Percentiles rank a stretch among this genome's conserved stretches.
These are phyloP conservation scores for Amylocystis lapponica DNA, from an alignment of 768 basidiomycete species.

Conservation along the genomic window DNA sequence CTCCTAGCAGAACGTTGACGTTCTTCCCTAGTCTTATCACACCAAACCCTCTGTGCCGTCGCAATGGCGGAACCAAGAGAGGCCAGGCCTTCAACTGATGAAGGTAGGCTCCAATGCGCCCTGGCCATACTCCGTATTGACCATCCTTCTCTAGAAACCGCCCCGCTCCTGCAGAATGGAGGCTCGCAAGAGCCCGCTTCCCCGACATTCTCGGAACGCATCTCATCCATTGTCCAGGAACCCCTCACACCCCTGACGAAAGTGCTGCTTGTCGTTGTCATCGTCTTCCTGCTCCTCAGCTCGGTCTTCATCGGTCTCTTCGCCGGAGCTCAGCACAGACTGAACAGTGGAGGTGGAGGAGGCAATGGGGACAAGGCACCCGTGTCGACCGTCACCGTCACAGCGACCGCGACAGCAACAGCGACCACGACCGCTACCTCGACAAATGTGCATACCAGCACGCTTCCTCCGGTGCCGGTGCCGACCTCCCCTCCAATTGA, in stretches of 20 bases:
- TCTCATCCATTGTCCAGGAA: conserved; percentile 59
- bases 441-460: conserved; percentile 30
- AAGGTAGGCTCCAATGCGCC: conserved; percentile 35
- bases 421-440: conserved; percentile 33
- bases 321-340: conserved; percentile 79
- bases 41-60: conserved; percentile 14
- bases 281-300: conserved; percentile 75
- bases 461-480: conserved; percentile 40
- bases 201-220: conserved; percentile 37
- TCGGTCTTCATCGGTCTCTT: conserved; percentile 93
- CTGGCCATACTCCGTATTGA: conserved; percentile 3
- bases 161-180: conserved; percentile 54
- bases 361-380: conserved; percentile 32
- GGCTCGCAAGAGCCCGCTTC: conserved; percentile 34
- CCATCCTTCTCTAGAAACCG: conserved; percentile 41
- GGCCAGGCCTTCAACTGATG: conserved; percentile 49
- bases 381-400: conserved; percentile 37
- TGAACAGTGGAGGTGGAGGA: conserved; percentile 43
- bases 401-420: conserved; percentile 29
- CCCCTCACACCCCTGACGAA: conserved; percentile 82
- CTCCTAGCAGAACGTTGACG: no score
- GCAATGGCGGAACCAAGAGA: conserved; percentile 49
- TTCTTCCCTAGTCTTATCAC: neutral
- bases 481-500: conserved; percentile 51
- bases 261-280: conserved; percentile 66